Base-by-base conservation (phyloP, 257 asterid species). In the Ajuga chamaepitys region DNA sequence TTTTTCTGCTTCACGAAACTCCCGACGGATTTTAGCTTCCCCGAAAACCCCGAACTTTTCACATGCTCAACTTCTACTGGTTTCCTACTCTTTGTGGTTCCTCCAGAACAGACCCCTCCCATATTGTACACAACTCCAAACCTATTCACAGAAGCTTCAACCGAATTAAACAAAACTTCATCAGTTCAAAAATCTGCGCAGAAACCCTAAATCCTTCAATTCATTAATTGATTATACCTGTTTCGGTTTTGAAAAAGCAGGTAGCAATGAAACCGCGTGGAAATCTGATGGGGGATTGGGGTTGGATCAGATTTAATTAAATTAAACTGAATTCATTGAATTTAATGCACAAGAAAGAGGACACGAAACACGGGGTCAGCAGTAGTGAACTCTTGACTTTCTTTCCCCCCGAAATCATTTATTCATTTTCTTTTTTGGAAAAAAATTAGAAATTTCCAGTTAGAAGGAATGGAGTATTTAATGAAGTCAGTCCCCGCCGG, bases 21-120 rank as follows among this genome's bases (percentile, higher is more conserved):
- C 62, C 74, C 82, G 6, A 78, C 67, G 9, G 91, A 75, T 56
- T 82, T 75, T 57, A 87, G 77, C 81, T 82, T 86, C 73, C 95
- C 95, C 2, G 97, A 93, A 82, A 85, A 86, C 67, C 92, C 86
- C 2, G 89, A 86, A 61, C 50, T 71, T 54, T 79, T 76, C 63
- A 68, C 86, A 32, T 77, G 78, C 76, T 75, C 82, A 53, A 40
- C 78, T 46, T 78, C 86, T 13, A 45, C 42, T 53, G 86, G 50
- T 60, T 68, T 80, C 71, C 77, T 58, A 54, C 62, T 82, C 84
- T 73, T 85, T 8, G 62, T 75, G 34, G 80, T 83, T 48, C 97
- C 97, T 46, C 82, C 82, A 1, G 99, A 78, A 81, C 99, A 93
- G 72, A 86, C 90, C 47, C 85, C 95, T 77, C 99, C 99, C 99